phyloP scores from a whole-genome alignment of 192 early-diverging fungal species.

The Coemansia erecta region DNA sequence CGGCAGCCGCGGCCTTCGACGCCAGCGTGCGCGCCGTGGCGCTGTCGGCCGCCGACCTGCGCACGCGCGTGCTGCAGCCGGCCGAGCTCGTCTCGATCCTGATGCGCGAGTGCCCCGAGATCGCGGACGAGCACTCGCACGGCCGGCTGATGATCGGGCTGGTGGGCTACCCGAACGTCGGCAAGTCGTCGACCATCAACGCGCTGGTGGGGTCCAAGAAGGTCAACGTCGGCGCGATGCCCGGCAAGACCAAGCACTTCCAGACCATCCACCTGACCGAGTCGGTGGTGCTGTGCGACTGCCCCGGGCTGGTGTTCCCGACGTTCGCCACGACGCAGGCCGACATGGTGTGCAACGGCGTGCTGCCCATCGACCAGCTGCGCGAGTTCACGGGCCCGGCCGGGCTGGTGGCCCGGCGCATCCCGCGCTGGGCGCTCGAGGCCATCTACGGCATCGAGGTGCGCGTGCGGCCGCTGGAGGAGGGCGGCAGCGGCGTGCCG shows the following conservation, averaged over 20 bases:
- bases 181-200: slow-evolving; percentile 98
- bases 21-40: slow-evolving; percentile 36
- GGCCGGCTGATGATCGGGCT: slow-evolving; percentile 85
- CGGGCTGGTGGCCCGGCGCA: slow-evolving; percentile 72
- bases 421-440: slow-evolving; percentile 87
- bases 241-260: slow-evolving; percentile 99
- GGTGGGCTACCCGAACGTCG: slow-evolving; percentile 99
- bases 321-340: slow-evolving; percentile 97
- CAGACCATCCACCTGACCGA: slow-evolving; percentile 94
- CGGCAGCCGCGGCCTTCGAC: slow-evolving; percentile 35
- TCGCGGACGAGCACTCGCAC: slow-evolving; percentile 38
- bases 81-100: slow-evolving; percentile 70
- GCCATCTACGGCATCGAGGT: slow-evolving; percentile 92
- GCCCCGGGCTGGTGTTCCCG: slow-evolving; percentile 98
- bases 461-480: slow-evolving; percentile 68
- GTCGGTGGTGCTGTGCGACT: slow-evolving; percentile 90
- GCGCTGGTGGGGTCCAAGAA: slow-evolving; percentile 90
- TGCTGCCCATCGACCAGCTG: slow-evolving; percentile 97
- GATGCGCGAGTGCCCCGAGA: slow-evolving; percentile 55
- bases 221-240: slow-evolving; percentile 94
- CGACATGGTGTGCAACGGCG: slow-evolving; percentile 98
- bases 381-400: slow-evolving; percentile 90
- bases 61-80: slow-evolving; percentile 62
- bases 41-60: slow-evolving; percentile 37
- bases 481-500: slow-evolving; percentile 72